These are phyloP conservation scores for Oidiodendron maius DNA, from an alignment of 495 filamentous ascomycete genomes.

Conservation along the genomic window DNA sequence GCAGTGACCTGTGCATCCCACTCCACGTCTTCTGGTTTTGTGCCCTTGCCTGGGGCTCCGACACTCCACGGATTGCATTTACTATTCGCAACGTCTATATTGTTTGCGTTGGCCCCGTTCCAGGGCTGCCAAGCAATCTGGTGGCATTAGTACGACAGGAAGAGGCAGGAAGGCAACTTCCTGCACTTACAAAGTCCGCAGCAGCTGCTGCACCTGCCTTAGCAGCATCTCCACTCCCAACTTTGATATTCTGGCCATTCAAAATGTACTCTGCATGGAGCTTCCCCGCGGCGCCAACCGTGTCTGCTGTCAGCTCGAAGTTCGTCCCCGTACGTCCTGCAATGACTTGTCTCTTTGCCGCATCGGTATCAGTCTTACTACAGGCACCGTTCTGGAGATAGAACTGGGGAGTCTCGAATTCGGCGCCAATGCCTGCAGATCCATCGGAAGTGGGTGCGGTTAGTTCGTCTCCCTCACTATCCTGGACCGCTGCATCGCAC, in stretches of 20 bases:
- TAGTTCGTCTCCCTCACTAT: conserved; percentile 2
- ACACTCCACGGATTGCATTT: conserved; percentile 22
- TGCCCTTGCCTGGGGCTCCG: background rate
- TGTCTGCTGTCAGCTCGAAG: conserved; percentile 9
- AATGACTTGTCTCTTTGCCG: conserved; percentile 5
- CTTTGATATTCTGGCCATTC: conserved; percentile 8
- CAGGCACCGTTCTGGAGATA: conserved; percentile 7
- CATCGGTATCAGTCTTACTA: conserved; percentile 5
- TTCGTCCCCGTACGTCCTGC: conserved; percentile 2
- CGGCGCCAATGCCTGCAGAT: conserved; percentile 19
- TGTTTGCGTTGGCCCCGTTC: conserved; percentile 4
- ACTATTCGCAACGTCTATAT: conserved; percentile 9
- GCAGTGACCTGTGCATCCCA: conserved; percentile 12
- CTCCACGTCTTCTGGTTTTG: background rate
- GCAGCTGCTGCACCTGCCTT: conserved; percentile 7
- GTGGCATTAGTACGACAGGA: conserved; percentile 2
- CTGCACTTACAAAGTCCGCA: conserved; percentile 2
- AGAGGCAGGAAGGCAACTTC: background rate
- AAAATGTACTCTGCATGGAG: conserved; percentile 9
- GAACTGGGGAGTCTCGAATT: conserved; percentile 12
- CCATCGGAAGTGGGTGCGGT: conserved; percentile 12
- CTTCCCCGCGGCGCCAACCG: conserved; percentile 3
- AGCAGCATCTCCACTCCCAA: conserved; percentile 9
- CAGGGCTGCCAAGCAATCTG: conserved; percentile 19
- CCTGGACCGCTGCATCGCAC: conserved; percentile 8